phyloP scores from a whole-genome alignment of 1,284 basidiomycete genomes.

The Ceratobasidium sp. region DNA sequence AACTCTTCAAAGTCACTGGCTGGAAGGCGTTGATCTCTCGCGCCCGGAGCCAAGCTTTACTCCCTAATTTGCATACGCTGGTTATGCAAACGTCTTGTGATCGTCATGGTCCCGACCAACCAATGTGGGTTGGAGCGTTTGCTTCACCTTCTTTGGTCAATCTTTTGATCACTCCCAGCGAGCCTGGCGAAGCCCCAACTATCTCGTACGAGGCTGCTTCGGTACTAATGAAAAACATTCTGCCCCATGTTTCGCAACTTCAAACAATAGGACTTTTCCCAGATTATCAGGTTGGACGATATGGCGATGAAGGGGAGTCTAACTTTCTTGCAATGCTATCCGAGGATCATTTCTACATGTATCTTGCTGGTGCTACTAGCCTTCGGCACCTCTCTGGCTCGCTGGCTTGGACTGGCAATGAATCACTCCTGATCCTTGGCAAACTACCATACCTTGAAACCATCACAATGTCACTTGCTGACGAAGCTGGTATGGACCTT shows the following conservation, averaged over 20 bases:
- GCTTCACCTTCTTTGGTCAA: constrained; percentile 1
- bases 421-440: too few species aligned
- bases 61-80: constrained; percentile 9
- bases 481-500: neutral
- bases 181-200: neutral
- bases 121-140: constrained; percentile 1
- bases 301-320: too few species aligned
- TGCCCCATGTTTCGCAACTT: neutral
- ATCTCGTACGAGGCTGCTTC: neutral
- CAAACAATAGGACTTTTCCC: neutral
- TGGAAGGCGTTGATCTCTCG: neutral
- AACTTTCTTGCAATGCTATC: too few species aligned
- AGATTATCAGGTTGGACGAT: neutral
- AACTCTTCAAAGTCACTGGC: neutral
- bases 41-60: neutral
- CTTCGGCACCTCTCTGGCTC: too few species aligned
- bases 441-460: neutral
- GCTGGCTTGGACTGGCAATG: too few species aligned
- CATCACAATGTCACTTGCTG: neutral
- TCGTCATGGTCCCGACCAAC: neutral
- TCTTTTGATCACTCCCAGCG: neutral
- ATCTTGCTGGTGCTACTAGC: too few species aligned
- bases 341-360: too few species aligned
- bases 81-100: neutral
- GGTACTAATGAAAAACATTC: neutral